Base-by-base conservation (phyloP, 169 alveolate genomes). In the Cryptosporidium ryanae region DNA sequence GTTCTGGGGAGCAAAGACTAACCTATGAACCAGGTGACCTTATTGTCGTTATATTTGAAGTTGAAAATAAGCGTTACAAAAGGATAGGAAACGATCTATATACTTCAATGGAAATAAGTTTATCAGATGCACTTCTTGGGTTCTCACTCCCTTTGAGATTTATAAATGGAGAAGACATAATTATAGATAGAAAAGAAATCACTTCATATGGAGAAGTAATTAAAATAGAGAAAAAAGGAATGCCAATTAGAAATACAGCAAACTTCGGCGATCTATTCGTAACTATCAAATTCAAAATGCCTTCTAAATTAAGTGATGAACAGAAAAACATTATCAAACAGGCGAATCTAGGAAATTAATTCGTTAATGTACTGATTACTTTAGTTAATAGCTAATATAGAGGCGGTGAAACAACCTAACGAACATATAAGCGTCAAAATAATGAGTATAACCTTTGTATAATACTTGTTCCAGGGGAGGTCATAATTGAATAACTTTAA, bases 1-100 rank as follows among this genome's bases (percentile, higher is more conserved):
- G 94, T 52, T 91, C 93, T 34, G 96, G 96, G 17, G 94, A 94
- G 65, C 94, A 94, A 63, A 90, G 90, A 63, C 94, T 94, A 12
- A 94, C 94, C 31, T 50, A 90, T 54, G 91, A 92, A 54, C 90
- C 94, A 46, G 96, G 96, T 29, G 94, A 94, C 65, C 57, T 94
- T 21, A 59, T 94, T 21, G 84, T 94, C 52, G 91, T 84, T n/a
- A 90, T 94, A 32, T 84, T 82, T 64, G 92, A 92, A 50, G 81
- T 91, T 46, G 90, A 70, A 38, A 93, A 94, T 66, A 82, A 89
- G 29, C 44, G 65, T 25, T 92, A 59, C 84, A 91, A 84, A 66
- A 82, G 96, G 44, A 94, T 91, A 38, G 95, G 94, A 63, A 91
- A 92, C 31, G 96, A 94, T 82, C 90, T 94, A 50, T 90, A 93